Percentiles rank a stretch among this genome's conserved stretches.
These are phyloP conservation scores for Lachancea waltii DNA, from an alignment of 805 yeast genomes.

Conservation along the genomic window DNA sequence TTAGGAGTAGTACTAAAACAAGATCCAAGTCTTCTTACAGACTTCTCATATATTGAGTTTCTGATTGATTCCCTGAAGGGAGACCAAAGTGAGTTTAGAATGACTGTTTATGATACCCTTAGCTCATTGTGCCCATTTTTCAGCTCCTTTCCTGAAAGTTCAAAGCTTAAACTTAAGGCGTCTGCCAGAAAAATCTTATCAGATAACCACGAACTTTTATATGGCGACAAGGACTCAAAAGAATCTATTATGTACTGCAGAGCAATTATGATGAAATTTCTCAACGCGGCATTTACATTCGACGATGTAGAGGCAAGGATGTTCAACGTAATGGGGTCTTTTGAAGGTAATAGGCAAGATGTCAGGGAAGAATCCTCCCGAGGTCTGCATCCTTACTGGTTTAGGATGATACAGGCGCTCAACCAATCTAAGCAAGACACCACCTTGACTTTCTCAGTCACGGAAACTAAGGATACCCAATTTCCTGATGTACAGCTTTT, in stretches of 20 bases:
- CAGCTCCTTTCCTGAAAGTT: conserved; percentile 32
- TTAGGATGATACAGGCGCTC: conserved; percentile 45
- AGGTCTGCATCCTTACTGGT: conserved; percentile 84
- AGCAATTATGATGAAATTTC: conserved; percentile 57
- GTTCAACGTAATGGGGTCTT: conserved; percentile 60
- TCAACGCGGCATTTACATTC: conserved; percentile 60
- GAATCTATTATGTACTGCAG: conserved; percentile 45
- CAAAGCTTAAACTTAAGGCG: conserved; percentile 39
- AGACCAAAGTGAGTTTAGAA: conserved; percentile 55
- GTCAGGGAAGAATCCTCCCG: conserved; percentile 70
- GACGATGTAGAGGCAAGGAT: conserved; percentile 60
- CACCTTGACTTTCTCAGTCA: conserved; percentile 40
- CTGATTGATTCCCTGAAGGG: conserved; percentile 62
- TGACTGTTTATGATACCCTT: conserved; percentile 66
- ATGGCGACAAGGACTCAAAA: conserved; percentile 19
- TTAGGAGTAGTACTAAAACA: conserved; percentile 58
- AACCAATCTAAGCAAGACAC: conserved; percentile 39
- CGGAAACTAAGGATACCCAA: conserved; percentile 26
- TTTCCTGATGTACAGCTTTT: conserved; percentile 48
- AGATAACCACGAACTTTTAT: conserved; percentile 27
- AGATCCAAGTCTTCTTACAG: conserved; percentile 37
- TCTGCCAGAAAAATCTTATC: conserved; percentile 34
- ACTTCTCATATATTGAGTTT: conserved; percentile 52
- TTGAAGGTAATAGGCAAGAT: conserved; percentile 55
- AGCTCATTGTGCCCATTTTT: conserved; percentile 51